Conservation (phyloP, 495 filamentous ascomycete species). For the Corynascus novoguineensis region DNA sequence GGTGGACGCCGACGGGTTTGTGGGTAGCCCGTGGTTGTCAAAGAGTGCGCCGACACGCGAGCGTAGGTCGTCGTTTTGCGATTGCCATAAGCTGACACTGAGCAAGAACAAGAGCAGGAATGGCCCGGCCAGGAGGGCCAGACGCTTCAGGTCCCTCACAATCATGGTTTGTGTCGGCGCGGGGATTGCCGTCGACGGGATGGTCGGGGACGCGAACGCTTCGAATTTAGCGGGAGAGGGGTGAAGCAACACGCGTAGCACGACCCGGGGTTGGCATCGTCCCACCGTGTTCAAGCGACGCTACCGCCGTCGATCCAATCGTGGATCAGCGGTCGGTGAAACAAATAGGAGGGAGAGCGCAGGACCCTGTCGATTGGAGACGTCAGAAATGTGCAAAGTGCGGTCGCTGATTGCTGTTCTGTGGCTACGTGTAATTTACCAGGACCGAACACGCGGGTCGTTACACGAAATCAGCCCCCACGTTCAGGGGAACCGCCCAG, state of each 20-base stretch:
- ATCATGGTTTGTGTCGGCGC: conserved; percentile 23
- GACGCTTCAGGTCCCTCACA: conserved; percentile 30
- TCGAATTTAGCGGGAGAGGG: not conserved
- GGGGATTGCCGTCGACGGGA: not conserved
- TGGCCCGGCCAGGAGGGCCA: conserved; percentile 25
- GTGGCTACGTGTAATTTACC: no score
- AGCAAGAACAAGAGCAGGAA: conserved; percentile 23
- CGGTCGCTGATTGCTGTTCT: no score
- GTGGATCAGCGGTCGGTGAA: no score
- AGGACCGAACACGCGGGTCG: no score
- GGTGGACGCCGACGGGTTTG: not conserved
- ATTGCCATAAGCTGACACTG: conserved; percentile 22
- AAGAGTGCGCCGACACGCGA: conserved; percentile 13
- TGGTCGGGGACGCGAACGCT: not conserved
- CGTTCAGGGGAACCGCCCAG: no score
- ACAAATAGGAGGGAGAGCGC: no score
- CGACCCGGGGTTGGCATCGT: no score
- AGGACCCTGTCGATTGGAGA: no score
- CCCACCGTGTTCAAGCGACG: no score
- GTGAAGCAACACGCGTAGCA: not conserved
- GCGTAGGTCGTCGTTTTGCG: not conserved
- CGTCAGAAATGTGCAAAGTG: no score
- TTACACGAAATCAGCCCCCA: no score
- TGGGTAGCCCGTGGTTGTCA: not conserved
- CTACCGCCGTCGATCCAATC: no score